Evolutionary conservation across 2,329 filamentous ascomycete species (phyloP).

Genomic region (Paraphoma chrysanthemicola): DNA sequence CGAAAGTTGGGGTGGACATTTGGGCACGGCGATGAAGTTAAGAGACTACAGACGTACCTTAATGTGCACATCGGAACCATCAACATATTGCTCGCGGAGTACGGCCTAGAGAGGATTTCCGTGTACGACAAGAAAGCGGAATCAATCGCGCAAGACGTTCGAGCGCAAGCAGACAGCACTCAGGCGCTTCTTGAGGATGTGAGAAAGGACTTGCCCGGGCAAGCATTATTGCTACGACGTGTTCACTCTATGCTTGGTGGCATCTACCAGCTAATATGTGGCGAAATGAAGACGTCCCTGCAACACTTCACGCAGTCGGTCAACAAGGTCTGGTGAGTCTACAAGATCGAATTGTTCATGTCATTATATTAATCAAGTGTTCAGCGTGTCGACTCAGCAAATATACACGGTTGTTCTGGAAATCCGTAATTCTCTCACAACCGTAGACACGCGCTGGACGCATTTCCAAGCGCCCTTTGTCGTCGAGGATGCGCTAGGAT

Average conservation of each 20-base stretch:
- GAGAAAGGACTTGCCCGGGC: not conserved
- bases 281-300: not conserved
- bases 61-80: constrained; percentile 11
- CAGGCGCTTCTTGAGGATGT: not conserved
- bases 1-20: constrained; percentile 10
- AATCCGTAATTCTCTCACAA: not conserved
- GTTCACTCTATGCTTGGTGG: not conserved
- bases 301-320: not conserved
- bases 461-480: not conserved
- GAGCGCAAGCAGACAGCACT: not conserved
- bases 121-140: not conserved
- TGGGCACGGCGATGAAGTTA: not conserved
- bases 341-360: too few relatives aligned
- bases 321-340: not conserved
- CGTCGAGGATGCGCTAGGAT: constrained; percentile 3
- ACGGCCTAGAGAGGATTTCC: constrained; percentile 2
- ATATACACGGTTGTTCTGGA: constrained; percentile 5
- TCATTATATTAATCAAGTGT: not conserved
- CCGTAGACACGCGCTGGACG: not conserved
- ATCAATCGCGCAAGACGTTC: not conserved
- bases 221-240: not conserved
- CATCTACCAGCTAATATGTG: not conserved
- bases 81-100: constrained; percentile 6
- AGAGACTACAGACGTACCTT: constrained; percentile 6
- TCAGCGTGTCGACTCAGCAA: constrained; percentile 1